phyloP scores from a whole-genome alignment of 1,284 basidiomycete genomes.

The Malassezia obtusa region DNA sequence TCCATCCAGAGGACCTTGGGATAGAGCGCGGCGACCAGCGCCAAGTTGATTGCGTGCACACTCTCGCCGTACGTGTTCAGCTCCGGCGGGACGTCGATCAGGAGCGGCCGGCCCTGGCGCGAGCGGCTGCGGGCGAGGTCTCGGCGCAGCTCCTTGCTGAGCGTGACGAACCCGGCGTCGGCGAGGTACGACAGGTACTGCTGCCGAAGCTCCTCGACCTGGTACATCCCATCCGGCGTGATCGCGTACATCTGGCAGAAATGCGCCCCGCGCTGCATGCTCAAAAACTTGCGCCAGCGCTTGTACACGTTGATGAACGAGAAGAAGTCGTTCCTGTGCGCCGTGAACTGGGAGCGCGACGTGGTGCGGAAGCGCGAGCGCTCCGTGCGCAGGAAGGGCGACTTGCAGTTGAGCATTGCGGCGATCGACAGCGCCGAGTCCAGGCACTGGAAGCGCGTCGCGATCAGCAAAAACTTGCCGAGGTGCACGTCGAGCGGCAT shows the following conservation, averaged over 20 bases:
- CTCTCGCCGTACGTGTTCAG: slow-evolving; percentile 62
- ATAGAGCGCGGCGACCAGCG: slow-evolving; percentile 76
- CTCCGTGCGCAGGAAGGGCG: slow-evolving; percentile 58
- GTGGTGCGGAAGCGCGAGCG: slow-evolving; percentile 45
- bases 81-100: slow-evolving; percentile 61
- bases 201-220: slow-evolving; percentile 92
- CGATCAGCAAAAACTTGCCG: slow-evolving; percentile 82
- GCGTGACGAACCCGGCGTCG: slow-evolving; percentile 74
- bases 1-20: slow-evolving; percentile 79
- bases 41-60: slow-evolving; percentile 64
- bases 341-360: slow-evolving; percentile 77
- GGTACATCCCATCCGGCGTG: slow-evolving; percentile 80
- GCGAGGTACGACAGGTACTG: slow-evolving; percentile 72
- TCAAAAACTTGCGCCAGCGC: slow-evolving; percentile 72
- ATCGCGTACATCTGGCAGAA: slow-evolving; percentile 78
- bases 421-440: slow-evolving; percentile 94
- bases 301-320: slow-evolving; percentile 84
- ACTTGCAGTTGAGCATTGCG: slow-evolving; percentile 78
- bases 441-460: slow-evolving; percentile 76
- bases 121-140: slow-evolving; percentile 55
- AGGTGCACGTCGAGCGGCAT: slow-evolving; percentile 93
- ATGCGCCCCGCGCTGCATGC: slow-evolving; percentile 52
- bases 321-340: slow-evolving; percentile 77
- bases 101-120: slow-evolving; percentile 58
- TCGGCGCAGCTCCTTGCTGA: slow-evolving; percentile 59